phyloP scores from a whole-genome alignment of 768 basidiomycete genomes.

The Agrocybe chaxingu region DNA sequence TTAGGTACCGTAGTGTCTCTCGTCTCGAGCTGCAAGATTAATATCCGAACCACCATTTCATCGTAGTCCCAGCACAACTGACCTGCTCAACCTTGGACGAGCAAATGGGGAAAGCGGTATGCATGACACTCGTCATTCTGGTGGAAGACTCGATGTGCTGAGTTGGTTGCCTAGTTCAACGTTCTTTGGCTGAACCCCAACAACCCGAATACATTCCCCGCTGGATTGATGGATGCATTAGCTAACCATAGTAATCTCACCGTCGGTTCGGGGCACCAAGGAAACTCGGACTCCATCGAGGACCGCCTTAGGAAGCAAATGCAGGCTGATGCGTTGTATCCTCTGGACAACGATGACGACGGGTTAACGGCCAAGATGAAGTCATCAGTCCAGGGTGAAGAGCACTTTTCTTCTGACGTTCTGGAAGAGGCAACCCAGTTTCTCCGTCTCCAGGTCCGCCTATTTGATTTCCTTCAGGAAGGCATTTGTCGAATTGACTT shows the following conservation, averaged over 20 bases:
- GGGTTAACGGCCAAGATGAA: constrained; percentile 17
- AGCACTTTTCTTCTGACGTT: constrained; percentile 47
- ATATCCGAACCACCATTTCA: background rate
- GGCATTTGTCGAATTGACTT: constrained; percentile 9
- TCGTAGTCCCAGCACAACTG: constrained; percentile 56
- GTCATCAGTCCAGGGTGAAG: constrained; percentile 21
- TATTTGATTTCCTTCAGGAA: constrained; percentile 9
- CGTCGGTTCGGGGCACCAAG: constrained; percentile 21
- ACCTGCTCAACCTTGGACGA: constrained; percentile 79
- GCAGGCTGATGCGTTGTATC: constrained; percentile 67
- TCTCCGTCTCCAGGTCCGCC: constrained; percentile 56
- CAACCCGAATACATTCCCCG: constrained; percentile 62
- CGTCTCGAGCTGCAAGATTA: constrained; percentile 2
- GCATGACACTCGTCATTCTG: constrained; percentile 20
- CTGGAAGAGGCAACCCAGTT: constrained; percentile 69
- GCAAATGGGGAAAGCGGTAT: constrained; percentile 60
- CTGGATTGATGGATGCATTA: constrained; percentile 59
- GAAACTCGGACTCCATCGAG: constrained; percentile 28
- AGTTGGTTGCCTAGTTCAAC: constrained; percentile 61
- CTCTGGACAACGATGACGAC: constrained; percentile 40
- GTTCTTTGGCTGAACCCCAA: constrained; percentile 75
- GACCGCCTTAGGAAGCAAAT: constrained; percentile 70
- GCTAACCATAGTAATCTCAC: constrained; percentile 30
- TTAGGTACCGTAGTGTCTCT: constrained; percentile 36
- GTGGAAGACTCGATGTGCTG: background rate